A percentile compares a stretch with the other conserved stretches of the same genome.
These are phyloP conservation scores for Solioccasus polychromus DNA, from an alignment of 768 basidiomycete species.

Conservation along the genomic window DNA sequence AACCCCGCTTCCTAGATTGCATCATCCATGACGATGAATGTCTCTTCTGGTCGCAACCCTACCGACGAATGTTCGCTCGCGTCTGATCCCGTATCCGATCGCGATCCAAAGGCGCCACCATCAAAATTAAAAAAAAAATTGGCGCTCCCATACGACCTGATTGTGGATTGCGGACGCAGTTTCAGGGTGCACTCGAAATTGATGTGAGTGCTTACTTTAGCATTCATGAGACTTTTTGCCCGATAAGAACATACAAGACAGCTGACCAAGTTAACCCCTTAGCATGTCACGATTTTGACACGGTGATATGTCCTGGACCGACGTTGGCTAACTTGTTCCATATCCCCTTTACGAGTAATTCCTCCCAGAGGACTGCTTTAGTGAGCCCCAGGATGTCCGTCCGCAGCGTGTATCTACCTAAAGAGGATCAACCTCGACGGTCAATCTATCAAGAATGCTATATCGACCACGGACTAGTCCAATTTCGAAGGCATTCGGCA, in stretches of 20 bases:
- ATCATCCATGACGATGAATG: not conserved
- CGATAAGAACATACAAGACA: conserved; percentile 23
- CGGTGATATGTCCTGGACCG: not conserved
- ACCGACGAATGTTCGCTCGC: conserved; percentile 10
- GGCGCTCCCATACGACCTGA: conserved; percentile 12
- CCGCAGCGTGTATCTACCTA: too few relatives aligned
- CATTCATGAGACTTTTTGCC: conserved; percentile 8
- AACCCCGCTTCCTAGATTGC: too few relatives aligned
- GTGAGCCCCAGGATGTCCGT: not conserved
- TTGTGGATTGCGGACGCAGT: conserved; percentile 11
- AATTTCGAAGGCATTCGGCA: too few relatives aligned
- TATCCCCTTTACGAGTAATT: conserved; percentile 8
- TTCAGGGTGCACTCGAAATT: conserved; percentile 19
- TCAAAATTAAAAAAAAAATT: conserved; percentile 13
- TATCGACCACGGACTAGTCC: too few relatives aligned
- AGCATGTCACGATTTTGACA: conserved; percentile 11
- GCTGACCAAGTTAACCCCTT: conserved; percentile 25
- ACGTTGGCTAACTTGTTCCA: not conserved
- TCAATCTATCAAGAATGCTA: too few relatives aligned
- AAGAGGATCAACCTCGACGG: too few relatives aligned
- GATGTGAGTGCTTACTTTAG: conserved; percentile 13
- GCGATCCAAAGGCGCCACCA: not conserved
- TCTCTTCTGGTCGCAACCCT: too few relatives aligned
- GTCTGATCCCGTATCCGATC: not conserved
- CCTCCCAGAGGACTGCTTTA: not conserved